A percentile compares a stretch with the other conserved stretches of the same genome.
Conservation (phyloP, 208 protist genomes). For the Leishmania martiniquensis region DNA sequence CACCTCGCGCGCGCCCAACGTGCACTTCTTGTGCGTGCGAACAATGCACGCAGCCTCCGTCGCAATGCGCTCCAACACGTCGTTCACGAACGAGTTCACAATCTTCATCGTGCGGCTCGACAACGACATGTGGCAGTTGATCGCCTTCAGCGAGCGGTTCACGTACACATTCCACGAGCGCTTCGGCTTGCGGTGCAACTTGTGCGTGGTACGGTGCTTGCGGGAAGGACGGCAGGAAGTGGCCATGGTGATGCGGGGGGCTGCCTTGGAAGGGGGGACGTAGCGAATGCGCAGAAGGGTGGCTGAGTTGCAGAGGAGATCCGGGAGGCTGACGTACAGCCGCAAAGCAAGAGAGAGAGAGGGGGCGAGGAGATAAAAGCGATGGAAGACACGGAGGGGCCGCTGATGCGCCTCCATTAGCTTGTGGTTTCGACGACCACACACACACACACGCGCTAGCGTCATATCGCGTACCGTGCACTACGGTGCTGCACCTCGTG, state of each 20-base stretch:
- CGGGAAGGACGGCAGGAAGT: slow-evolving; percentile 46
- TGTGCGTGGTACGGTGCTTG: slow-evolving; percentile 24
- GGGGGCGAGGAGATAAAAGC: background rate
- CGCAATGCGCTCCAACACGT: slow-evolving; percentile 98
- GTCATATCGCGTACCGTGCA: background rate
- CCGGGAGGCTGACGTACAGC: background rate
- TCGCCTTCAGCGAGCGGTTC: slow-evolving; percentile 95
- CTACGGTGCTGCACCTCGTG: background rate
- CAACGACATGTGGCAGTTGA: slow-evolving; percentile 97
- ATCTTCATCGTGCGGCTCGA: slow-evolving; percentile 96
- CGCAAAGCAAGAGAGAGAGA: background rate
- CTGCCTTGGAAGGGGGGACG: background rate
- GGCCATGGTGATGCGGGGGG: slow-evolving; percentile 42
- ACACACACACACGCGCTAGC: background rate
- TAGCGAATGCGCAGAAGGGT: background rate
- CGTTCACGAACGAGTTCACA: slow-evolving; percentile 98
- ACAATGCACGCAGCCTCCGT: slow-evolving; percentile 93
- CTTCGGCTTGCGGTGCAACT: slow-evolving; percentile 71
- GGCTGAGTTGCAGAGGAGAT: background rate
- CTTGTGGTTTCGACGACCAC: background rate
- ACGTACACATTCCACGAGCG: slow-evolving; percentile 91
- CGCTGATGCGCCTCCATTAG: background rate
- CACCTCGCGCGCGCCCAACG: slow-evolving; percentile 95
- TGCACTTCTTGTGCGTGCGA: slow-evolving; percentile 95
- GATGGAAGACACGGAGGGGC: background rate